phyloP scores from a whole-genome alignment of 2,329 filamentous ascomycete genomes.

The Paecilomyces sp. region DNA sequence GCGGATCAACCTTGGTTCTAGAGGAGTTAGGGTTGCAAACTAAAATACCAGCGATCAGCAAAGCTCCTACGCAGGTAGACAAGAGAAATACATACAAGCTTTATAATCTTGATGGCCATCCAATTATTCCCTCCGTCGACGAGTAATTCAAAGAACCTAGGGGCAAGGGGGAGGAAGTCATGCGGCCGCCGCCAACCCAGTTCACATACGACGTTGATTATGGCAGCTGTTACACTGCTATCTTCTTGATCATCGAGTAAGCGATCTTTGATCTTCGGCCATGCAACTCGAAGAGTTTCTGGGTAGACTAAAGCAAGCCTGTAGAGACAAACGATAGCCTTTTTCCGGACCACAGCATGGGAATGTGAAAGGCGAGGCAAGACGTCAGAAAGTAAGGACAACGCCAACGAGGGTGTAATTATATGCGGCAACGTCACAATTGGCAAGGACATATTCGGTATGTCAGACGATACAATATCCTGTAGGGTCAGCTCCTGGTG shows the following conservation, averaged over 20 bases:
- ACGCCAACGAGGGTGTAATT: conserved; percentile 83
- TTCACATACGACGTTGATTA: conserved; percentile 95
- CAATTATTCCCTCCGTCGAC: conserved; percentile 94
- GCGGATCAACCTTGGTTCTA: conserved; percentile 84
- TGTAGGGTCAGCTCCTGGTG: conserved; percentile 14
- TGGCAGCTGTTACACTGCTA: conserved; percentile 86
- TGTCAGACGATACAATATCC: conserved; percentile 60
- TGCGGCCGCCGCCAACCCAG: conserved; percentile 88
- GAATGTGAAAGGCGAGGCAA: conserved; percentile 82
- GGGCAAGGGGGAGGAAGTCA: conserved; percentile 88
- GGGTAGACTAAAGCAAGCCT: conserved; percentile 92
- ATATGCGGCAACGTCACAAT: conserved; percentile 89
- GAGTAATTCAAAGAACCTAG: conserved; percentile 82
- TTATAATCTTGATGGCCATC: conserved; percentile 99
- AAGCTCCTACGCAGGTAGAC: not conserved
- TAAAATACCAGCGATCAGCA: conserved; percentile 33
- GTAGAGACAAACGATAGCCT: conserved; percentile 91
- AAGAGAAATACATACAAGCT: conserved; percentile 58
- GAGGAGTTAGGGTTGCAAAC: conserved; percentile 89
- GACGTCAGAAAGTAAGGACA: conserved; percentile 80
- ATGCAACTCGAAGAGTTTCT: conserved; percentile 82
- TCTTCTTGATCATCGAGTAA: conserved; percentile 87
- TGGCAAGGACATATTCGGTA: conserved; percentile 72
- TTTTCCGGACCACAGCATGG: conserved; percentile 80
- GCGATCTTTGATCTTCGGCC: conserved; percentile 95